Base-by-base conservation (phyloP, 768 basidiomycete genomes). In the Boletus eberwhitei region DNA sequence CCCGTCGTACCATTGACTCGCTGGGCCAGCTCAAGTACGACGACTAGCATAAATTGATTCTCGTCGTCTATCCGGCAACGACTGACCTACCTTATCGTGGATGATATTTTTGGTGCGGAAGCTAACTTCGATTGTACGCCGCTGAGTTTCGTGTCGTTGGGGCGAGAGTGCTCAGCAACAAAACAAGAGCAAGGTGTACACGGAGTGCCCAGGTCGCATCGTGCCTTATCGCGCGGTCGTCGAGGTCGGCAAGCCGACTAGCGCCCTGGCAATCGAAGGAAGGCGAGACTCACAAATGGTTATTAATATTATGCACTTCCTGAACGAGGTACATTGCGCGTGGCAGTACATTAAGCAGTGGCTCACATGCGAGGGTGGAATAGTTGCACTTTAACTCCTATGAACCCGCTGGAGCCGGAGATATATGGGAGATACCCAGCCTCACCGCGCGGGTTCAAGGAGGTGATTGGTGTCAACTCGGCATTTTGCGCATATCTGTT, bases 381-480 rank as follows among this genome's bases (percentile, higher is more conserved):
- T 56, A 93, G 92, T 96, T 98, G 42, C 97, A 98, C 73, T 98
- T 96, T 73, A 92, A 95, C 70, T 73, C 92, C 21, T 0, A 98
- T 99, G 97, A 92, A 89, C 65, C 97, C 97, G 1, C 74, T 96
- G 58, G 97, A 98, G 74, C 74, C 98, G 50, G 97, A 99, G 76
- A 96, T 99, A 76, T 98, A 93, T 68, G 24, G 24, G 5, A 26
- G 5, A 26, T 26, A 26, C 24, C 24, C 97, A 98, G 70, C 97
- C 3, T 26, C 24, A 26, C 24, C 24, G 24, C 24, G 24, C 5
- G 24, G 98, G 73, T 93, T 98, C 80, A 93, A 98, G 82, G 98
- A 99, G 65, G 94, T 98, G 50, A 98, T 99, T 63, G 97, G 97
- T 72, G 93, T 99, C 65, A 97, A 99, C 72, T 97, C 96, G 3